A percentile compares a stretch with the other conserved stretches of the same genome.
These are phyloP conservation scores for Aspergillus kassunensis DNA, from an alignment of 495 filamentous ascomycete species.

Conservation along the genomic window DNA sequence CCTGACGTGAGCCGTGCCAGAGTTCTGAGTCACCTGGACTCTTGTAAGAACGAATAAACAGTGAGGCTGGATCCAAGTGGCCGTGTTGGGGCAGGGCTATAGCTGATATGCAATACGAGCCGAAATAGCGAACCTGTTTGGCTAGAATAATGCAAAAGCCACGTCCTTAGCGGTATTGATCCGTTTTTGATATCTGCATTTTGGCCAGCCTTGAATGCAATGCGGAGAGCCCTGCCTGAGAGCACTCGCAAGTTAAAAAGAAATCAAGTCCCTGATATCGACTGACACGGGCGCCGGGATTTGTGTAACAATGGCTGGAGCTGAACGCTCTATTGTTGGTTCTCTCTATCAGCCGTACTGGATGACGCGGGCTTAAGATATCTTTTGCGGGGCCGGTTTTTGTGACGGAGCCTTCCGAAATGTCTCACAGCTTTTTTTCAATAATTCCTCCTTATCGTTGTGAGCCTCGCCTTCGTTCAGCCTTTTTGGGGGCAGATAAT, in stretches of 20 bases:
- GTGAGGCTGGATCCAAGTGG: constrained; percentile 28
- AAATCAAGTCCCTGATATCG: constrained; percentile 35
- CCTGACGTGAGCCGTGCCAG: constrained; percentile 37
- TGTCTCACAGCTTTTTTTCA: constrained; percentile 11
- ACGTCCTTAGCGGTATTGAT: constrained; percentile 45
- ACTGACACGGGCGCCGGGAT: constrained; percentile 32
- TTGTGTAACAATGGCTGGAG: constrained; percentile 32
- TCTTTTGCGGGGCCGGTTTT: constrained; percentile 15
- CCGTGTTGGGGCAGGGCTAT: constrained; percentile 29
- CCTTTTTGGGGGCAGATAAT: constrained; percentile 35
- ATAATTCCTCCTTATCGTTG: constrained; percentile 2
- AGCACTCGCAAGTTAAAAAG: constrained; percentile 34
- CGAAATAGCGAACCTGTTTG: constrained; percentile 32
- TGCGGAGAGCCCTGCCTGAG: constrained; percentile 46
- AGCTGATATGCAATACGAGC: constrained; percentile 36
- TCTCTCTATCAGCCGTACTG: constrained; percentile 8
- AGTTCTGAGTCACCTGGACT: constrained; percentile 46
- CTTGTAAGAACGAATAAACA: constrained; percentile 36
- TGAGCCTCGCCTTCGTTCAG: constrained; percentile 21
- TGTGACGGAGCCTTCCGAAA: constrained; percentile 10
- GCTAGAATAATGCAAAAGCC: constrained; percentile 39
- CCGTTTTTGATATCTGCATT: constrained; percentile 49
- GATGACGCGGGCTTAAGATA: constrained; percentile 15
- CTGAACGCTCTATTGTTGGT: constrained; percentile 9
- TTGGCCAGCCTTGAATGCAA: constrained; percentile 45